Conservation (phyloP, 768 basidiomycete genomes). For the Leccinum broughii region DNA sequence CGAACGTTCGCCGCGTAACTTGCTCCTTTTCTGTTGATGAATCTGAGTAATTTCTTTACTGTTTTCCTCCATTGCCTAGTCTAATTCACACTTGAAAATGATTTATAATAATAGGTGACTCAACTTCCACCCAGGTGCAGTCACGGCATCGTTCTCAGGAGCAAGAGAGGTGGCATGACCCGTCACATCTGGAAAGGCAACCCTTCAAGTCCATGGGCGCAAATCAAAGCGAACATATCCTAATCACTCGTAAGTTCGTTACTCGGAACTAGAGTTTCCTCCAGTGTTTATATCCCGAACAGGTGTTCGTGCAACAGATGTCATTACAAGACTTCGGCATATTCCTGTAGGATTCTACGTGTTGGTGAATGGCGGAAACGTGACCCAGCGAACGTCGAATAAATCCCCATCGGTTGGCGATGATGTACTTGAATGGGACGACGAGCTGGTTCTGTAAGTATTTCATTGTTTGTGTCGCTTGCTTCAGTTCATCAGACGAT, state of each 20-base stretch:
- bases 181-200: background rate
- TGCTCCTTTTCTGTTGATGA: background rate
- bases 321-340: background rate
- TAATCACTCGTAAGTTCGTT: background rate
- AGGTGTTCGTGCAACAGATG: background rate
- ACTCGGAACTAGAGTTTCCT: background rate
- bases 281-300: background rate
- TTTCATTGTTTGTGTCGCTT: background rate
- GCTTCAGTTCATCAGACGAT: background rate
- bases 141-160: background rate
- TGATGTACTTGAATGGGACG: slow-evolving; percentile 1
- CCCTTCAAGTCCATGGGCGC: background rate
- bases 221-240: background rate
- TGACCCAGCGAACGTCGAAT: background rate
- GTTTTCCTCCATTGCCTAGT: background rate
- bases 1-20: background rate
- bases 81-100: background rate
- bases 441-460: slow-evolving; percentile 3
- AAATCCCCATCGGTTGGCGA: background rate
- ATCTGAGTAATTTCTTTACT: background rate
- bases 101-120: too few species aligned
- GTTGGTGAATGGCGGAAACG: background rate
- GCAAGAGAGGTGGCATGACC: background rate
- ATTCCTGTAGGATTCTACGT: background rate
- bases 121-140: background rate